Evolutionary conservation across 495 filamentous ascomycete species (phyloP), one percentile per base, ranked within the genome.

Genomic region (Aspergillus egyptiacus): DNA sequence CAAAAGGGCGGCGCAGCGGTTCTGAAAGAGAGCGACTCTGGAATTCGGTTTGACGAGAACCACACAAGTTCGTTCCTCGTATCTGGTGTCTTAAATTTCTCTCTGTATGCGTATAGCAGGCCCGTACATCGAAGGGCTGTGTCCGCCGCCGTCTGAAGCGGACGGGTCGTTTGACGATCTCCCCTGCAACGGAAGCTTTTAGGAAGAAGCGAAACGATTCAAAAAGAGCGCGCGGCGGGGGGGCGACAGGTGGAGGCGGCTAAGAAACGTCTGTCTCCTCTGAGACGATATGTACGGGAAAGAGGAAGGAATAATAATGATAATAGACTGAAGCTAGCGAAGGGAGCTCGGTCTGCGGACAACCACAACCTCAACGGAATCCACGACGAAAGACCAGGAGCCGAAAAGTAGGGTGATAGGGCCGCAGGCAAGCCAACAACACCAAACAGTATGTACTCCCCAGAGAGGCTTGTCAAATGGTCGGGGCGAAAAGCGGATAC

Each of bases 111-210:
- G 47, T 45, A 39, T 11, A 32, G 9, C 13, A 17, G 5, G 18
- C 37, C 17, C 33, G 14, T 37, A 39, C 46, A 20, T 39, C 24
- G 10, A 43, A 46, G 22, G 44, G 37, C 40, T 46, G 42, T 48
- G 37, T 32, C 46, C 38, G 33, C 46, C 38, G 33, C 46, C 38
- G 47, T 17, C 51, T 46, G 28, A 20, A 45, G 27, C 33, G 31
- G 47, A 34, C 24, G 25, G 42, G 19, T n/a, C 40, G 47, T 51
- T 51, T 45, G 20, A 45, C 44, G 51, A 35, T 46, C 48, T 51
- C 46, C 3, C 36, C 35, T 48, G 19, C 43, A 34, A 18, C 46
- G 50, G 41, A 38, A 39, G 38, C 35, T 47, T 45, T 11, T 11
- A 34, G 20, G 39, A 24, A 10, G 34, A 23, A 38, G 28, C 32